Conservation (phyloP, 2,329 filamentous ascomycete genomes). For the Xylariaceae sp. region DNA sequence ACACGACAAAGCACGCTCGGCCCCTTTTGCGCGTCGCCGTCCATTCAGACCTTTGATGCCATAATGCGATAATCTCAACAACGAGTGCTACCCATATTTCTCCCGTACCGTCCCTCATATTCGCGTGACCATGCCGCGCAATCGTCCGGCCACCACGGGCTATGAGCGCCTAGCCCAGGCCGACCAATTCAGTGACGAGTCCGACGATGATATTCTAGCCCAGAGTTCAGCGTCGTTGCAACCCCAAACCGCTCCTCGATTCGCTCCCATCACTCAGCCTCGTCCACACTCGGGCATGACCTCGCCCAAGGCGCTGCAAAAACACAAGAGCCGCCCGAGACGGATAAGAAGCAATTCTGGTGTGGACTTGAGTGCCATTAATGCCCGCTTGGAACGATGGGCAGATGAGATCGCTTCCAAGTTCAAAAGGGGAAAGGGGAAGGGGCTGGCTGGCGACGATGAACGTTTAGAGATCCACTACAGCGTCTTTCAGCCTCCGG, state of each 20-base stretch:
- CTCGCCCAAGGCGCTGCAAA: conserved; percentile 43
- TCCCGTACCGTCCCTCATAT: background rate
- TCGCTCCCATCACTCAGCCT: conserved; percentile 60
- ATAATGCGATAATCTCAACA: conserved; percentile 17
- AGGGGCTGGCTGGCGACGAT: conserved; percentile 68
- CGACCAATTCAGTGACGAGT: conserved; percentile 69
- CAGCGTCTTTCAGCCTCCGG: conserved; percentile 91
- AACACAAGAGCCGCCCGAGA: conserved; percentile 44
- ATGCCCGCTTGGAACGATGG: conserved; percentile 91
- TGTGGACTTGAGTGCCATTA: conserved; percentile 97
- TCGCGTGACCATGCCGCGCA: conserved; percentile 55
- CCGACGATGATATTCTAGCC: conserved; percentile 60
- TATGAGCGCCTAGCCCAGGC: conserved; percentile 83
- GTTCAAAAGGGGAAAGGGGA: conserved; percentile 82
- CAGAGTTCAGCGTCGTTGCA: conserved; percentile 51
- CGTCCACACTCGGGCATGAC: conserved; percentile 57
- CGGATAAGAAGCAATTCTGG: conserved; percentile 66
- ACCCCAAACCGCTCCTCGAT: conserved; percentile 53
- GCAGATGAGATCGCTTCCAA: conserved; percentile 96
- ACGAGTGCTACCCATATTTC: background rate
- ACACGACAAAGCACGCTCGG: conserved; percentile 6
- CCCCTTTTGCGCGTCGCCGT: conserved; percentile 3
- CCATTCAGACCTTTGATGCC: background rate
- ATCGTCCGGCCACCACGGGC: conserved; percentile 69
- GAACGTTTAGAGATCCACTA: conserved; percentile 93